Evolutionary conservation across 371 early-diverging fungal species (phyloP).

Genomic region (Smittium mucronatum): DNA sequence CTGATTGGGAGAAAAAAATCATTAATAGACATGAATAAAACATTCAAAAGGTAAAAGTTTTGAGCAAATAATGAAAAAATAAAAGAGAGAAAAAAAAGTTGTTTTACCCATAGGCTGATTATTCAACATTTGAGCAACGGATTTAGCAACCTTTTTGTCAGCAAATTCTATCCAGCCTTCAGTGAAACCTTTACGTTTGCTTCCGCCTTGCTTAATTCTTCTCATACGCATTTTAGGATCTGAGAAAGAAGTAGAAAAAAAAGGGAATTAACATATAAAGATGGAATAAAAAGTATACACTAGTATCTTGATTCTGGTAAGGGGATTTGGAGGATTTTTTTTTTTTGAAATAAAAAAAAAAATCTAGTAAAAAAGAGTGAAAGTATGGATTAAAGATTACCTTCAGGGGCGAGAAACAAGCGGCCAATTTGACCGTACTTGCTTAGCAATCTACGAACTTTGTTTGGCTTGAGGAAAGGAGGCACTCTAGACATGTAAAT

Average conservation of each 20-base stretch:
- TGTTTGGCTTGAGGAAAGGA: constrained; percentile 78
- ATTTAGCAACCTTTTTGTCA: constrained; percentile 77
- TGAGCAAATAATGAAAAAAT: background rate
- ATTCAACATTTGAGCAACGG: constrained; percentile 62
- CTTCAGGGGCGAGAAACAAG: constrained; percentile 76
- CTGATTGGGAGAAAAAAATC: constrained; percentile 13
- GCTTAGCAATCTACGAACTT: constrained; percentile 54
- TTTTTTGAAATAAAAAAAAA: constrained; percentile 16
- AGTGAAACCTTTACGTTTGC: constrained; percentile 64
- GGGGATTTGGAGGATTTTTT: background rate
- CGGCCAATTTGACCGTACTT: constrained; percentile 69
- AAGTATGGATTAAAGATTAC: background rate
- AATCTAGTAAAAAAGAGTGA: too few species aligned
- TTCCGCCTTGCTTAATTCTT: constrained; percentile 55
- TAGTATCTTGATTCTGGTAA: background rate
- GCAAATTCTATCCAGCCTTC: constrained; percentile 97
- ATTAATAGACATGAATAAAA: background rate
- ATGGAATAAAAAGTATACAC: background rate
- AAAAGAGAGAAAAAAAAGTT: background rate
- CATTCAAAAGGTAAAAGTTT: background rate
- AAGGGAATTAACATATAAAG: background rate
- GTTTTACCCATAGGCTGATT: constrained; percentile 52
- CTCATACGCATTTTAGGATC: constrained; percentile 27
- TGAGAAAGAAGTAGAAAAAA: background rate
- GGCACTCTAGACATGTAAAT: constrained; percentile 85